phyloP scores from a whole-genome alignment of 2,329 filamentous ascomycete species.

The Exophiala oligosperma region DNA sequence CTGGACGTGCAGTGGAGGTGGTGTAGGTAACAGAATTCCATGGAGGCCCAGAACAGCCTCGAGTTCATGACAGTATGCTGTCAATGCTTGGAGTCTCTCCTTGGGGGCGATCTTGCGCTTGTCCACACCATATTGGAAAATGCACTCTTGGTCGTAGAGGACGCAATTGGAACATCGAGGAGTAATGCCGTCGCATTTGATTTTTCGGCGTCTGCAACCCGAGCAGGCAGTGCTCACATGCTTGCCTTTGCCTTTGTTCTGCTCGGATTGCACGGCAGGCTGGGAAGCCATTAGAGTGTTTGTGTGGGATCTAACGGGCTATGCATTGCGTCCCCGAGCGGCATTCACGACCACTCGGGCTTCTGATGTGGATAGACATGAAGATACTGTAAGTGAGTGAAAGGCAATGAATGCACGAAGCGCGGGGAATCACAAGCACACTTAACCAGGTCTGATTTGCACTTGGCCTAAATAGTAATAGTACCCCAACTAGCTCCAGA shows the following conservation, averaged over 20 bases:
- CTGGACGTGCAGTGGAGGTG: conserved; percentile 15
- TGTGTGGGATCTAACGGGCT: too few species aligned
- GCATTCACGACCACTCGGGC: too few species aligned
- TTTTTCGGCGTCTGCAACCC: conserved; percentile 29
- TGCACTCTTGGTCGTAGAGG: conserved; percentile 18
- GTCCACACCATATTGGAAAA: conserved; percentile 19
- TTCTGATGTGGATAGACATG: too few species aligned
- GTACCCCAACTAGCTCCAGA: too few species aligned
- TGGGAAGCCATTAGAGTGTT: conserved; percentile 2
- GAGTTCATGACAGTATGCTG: conserved; percentile 16
- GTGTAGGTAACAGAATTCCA: conserved; percentile 11
- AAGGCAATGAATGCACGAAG: too few species aligned
- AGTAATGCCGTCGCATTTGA: conserved; percentile 29
- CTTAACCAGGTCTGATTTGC: too few species aligned
- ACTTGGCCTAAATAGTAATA: too few species aligned
- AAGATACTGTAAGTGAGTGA: too few species aligned
- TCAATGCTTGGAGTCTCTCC: conserved; percentile 17
- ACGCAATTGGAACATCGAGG: conserved; percentile 29
- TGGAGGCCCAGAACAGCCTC: conserved; percentile 11
- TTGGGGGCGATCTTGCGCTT: conserved; percentile 24
- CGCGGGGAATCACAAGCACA: too few species aligned
- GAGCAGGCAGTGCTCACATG: conserved; percentile 25
- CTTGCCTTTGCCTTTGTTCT: conserved; percentile 11
- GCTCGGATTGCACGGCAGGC: neutral
- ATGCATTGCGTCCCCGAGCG: too few species aligned